These are phyloP conservation scores for Trypanosoma congolense DNA, from an alignment of 208 protist species.

Conservation along the genomic window DNA sequence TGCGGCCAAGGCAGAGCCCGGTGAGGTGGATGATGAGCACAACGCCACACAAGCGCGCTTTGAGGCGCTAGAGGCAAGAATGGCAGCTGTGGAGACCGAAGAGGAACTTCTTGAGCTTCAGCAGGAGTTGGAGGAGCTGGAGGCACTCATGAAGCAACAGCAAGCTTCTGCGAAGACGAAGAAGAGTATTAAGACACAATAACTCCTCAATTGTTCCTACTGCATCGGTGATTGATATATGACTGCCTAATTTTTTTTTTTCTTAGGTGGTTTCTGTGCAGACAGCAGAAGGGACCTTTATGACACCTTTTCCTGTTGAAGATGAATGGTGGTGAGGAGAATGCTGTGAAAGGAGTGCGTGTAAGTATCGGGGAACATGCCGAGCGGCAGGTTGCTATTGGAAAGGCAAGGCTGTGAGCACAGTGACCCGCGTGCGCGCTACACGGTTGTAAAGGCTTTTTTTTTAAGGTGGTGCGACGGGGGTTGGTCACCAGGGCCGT, in stretches of 20 bases:
- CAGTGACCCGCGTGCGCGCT: too few species aligned
- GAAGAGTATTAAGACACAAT: slow-evolving; percentile 1
- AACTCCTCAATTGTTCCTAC: background rate
- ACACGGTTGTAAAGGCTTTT: too few species aligned
- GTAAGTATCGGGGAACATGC: too few species aligned
- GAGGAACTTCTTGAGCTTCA: slow-evolving; percentile 78
- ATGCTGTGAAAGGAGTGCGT: too few species aligned
- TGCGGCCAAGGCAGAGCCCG: background rate
- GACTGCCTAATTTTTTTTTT: background rate
- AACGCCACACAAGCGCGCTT: slow-evolving; percentile 43
- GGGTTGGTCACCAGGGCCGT: too few species aligned
- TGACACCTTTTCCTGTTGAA: too few species aligned
- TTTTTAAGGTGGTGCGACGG: too few species aligned
- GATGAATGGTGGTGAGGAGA: too few species aligned
- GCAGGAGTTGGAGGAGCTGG: slow-evolving; percentile 15
- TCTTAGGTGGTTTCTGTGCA: too few species aligned
- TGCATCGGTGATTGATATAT: background rate
- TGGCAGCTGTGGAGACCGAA: slow-evolving; percentile 64
- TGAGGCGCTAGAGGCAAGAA: slow-evolving; percentile 58
- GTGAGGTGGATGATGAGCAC: slow-evolving; percentile 21
- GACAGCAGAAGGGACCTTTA: too few species aligned
- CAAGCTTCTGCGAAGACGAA: background rate
- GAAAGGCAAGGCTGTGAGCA: too few species aligned
- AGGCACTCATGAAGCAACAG: slow-evolving; percentile 8
- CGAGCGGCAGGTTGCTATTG: too few species aligned